Base-by-base conservation (phyloP, 805 yeast species). In the Lachancea thermotolerans region DNA sequence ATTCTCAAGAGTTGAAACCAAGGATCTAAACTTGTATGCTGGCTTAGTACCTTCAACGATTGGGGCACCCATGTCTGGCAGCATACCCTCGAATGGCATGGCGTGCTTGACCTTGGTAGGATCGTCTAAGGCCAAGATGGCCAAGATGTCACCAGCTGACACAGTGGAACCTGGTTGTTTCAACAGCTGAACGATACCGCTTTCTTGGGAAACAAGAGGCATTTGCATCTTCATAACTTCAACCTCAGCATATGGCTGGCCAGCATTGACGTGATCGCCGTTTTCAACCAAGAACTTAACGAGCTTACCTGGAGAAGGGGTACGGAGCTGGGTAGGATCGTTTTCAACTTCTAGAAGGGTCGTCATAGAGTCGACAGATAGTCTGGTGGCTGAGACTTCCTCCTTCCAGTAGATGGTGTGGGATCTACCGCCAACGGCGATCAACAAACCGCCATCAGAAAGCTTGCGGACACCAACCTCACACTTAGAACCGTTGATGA, bases 181-280 rank as follows among this genome's bases (percentile, higher is more conserved):
- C 63, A 93, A 80, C 36, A 89, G 72, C 71, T 91, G 97, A 44
- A 90, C 86, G 47, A 77, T 73, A 75, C 99, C 99, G 59, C 85
- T 84, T 66, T 91, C 99, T 66, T 82, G 87, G 16, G 97, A 91
- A 60, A 90, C 72, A 58, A 93, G 76, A 41, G 99, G 97, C 97
- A 93, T 93, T 69, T 90, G 89, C 99, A 93, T 93, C 70, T 93
- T 93, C 99, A 93, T 93, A 55, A 93, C 99, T 71, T 93, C 99
- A 47, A 93, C 96, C 71, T 93, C 99, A 35, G 99, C 99, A 61
- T 79, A 95, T 38, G 97, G 82, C 70, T 91, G 95, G 49, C 98
- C 98, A 49, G 93, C 81, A 42, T 68, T 69, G 57, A 93, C 78
- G 60, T 91, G 98, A 52, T 91, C 99, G 55, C 99, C 99, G 57